A percentile compares a stretch with the other conserved stretches of the same genome.
Conservation (phyloP, 495 filamentous ascomycete genomes). For the Neurospora terricola region DNA sequence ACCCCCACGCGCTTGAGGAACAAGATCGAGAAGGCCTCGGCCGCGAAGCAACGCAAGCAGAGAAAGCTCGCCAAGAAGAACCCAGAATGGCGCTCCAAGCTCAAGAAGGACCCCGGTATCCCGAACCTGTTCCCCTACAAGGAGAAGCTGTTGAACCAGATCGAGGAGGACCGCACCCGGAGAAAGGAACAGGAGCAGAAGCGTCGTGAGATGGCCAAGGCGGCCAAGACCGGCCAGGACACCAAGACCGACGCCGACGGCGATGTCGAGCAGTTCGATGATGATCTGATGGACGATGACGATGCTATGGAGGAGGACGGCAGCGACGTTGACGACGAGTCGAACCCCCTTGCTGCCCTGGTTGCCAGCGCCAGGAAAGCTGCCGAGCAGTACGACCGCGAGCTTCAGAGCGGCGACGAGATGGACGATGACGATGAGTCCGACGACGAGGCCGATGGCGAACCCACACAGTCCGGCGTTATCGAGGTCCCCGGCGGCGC, state of each 20-base stretch:
- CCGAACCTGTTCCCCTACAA: slow-evolving; percentile 98
- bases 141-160: slow-evolving; percentile 85
- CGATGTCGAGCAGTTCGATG: slow-evolving; percentile 28
- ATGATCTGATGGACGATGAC: slow-evolving; percentile 19
- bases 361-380: slow-evolving; percentile 83
- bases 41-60: slow-evolving; percentile 80
- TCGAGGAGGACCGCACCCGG: slow-evolving; percentile 72
- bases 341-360: slow-evolving; percentile 86
- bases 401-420: slow-evolving; percentile 46
- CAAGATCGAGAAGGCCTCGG: slow-evolving; percentile 91
- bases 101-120: slow-evolving; percentile 96
- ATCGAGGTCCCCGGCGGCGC: slow-evolving; percentile 40
- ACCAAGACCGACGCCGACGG: slow-evolving; percentile 38
- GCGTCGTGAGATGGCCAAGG: slow-evolving; percentile 61
- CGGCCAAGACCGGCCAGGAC: slow-evolving; percentile 36
- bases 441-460: slow-evolving; percentile 45
- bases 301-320: slow-evolving; percentile 39
- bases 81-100: slow-evolving; percentile 82
- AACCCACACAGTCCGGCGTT: slow-evolving; percentile 31
- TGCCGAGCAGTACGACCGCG: slow-evolving; percentile 66
- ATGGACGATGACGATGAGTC: slow-evolving; percentile 52
- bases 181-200: slow-evolving; percentile 71
- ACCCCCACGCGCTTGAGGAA: slow-evolving; percentile 77
- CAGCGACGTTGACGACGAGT: slow-evolving; percentile 40
- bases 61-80: slow-evolving; percentile 89